phyloP scores from a whole-genome alignment of 2,329 filamentous ascomycete species.

The Diplodia mutila region DNA sequence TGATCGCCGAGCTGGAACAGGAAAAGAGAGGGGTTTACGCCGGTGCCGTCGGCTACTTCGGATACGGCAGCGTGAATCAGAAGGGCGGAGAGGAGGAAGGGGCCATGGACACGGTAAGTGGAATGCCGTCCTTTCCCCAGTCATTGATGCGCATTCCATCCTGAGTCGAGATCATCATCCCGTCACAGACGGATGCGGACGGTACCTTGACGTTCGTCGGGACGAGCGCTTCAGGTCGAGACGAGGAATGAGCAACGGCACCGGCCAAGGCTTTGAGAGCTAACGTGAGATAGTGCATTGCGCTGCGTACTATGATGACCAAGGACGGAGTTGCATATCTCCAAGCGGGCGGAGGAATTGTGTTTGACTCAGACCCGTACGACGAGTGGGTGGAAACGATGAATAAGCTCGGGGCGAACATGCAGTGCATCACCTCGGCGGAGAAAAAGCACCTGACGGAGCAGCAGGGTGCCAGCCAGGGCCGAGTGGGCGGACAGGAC shows the following conservation, averaged over 20 bases:
- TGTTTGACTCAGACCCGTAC: slow-evolving; percentile 86
- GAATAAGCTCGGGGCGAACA: slow-evolving; percentile 88
- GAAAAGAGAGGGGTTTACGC: slow-evolving; percentile 97
- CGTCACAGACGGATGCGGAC: not conserved
- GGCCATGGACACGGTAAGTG: slow-evolving; percentile 76
- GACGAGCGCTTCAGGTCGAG: too few species aligned
- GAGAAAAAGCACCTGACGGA: slow-evolving; percentile 68
- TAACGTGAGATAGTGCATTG: slow-evolving; percentile 56
- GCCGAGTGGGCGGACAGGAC: slow-evolving; percentile 19
- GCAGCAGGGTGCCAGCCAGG: slow-evolving; percentile 41
- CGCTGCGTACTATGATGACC: slow-evolving; percentile 88
- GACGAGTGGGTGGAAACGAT: slow-evolving; percentile 96
- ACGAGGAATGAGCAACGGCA: too few species aligned
- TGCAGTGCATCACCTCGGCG: slow-evolving; percentile 82
- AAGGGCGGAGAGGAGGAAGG: slow-evolving; percentile 71
- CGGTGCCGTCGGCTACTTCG: slow-evolving; percentile 95
- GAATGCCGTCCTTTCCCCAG: slow-evolving; percentile 33
- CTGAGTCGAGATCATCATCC: not conserved
- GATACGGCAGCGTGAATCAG: slow-evolving; percentile 73
- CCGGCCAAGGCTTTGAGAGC: not conserved
- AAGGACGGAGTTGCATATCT: slow-evolving; percentile 92
- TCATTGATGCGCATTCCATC: not conserved
- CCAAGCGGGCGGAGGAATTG: slow-evolving; percentile 86
- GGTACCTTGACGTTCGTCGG: too few species aligned
- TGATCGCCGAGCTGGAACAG: slow-evolving; percentile 90